These are phyloP conservation scores for Leishmania guyanensis DNA, from an alignment of 208 protist species.

Conservation along the genomic window DNA sequence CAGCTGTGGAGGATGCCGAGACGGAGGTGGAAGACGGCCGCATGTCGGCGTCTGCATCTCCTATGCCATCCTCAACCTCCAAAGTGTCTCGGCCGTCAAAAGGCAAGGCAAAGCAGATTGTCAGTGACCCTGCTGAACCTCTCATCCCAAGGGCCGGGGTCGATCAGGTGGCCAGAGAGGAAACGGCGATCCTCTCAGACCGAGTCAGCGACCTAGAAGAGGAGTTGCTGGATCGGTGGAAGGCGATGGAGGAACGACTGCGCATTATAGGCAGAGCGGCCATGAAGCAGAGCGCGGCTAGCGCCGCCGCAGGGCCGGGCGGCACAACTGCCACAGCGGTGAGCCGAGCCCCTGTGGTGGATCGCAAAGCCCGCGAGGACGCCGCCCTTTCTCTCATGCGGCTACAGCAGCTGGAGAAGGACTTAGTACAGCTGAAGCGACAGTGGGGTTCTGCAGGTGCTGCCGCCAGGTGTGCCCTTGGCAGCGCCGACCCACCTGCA, in stretches of 20 bases:
- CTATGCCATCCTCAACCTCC: background rate
- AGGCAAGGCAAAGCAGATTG: background rate
- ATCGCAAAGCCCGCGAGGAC: slow-evolving; percentile 88
- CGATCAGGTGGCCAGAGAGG: slow-evolving; percentile 48
- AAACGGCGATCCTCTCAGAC: slow-evolving; percentile 48
- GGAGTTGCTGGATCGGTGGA: slow-evolving; percentile 70
- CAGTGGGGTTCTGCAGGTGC: slow-evolving; percentile 11
- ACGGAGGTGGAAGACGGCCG: background rate
- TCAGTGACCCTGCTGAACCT: background rate
- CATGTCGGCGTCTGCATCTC: background rate
- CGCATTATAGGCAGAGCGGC: slow-evolving; percentile 81
- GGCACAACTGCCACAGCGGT: slow-evolving; percentile 13
- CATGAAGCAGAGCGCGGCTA: slow-evolving; percentile 46
- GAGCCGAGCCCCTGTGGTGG: slow-evolving; percentile 41
- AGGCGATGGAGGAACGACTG: slow-evolving; percentile 83
- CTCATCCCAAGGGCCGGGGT: slow-evolving; percentile 6
- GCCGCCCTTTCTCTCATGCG: slow-evolving; percentile 84
- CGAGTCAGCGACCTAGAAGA: slow-evolving; percentile 78
- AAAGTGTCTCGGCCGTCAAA: background rate
- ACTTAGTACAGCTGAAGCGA: slow-evolving; percentile 56
- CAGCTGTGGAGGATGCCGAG: background rate
- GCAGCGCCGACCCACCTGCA: background rate
- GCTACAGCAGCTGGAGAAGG: slow-evolving; percentile 79
- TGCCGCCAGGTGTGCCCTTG: background rate
- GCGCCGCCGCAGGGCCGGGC: slow-evolving; percentile 1